Percentiles rank a stretch among this genome's conserved stretches.
Evolutionary conservation across 176 grass and related monocot genomes (phyloP).

Genomic region (Pontederia paniculata): DNA sequence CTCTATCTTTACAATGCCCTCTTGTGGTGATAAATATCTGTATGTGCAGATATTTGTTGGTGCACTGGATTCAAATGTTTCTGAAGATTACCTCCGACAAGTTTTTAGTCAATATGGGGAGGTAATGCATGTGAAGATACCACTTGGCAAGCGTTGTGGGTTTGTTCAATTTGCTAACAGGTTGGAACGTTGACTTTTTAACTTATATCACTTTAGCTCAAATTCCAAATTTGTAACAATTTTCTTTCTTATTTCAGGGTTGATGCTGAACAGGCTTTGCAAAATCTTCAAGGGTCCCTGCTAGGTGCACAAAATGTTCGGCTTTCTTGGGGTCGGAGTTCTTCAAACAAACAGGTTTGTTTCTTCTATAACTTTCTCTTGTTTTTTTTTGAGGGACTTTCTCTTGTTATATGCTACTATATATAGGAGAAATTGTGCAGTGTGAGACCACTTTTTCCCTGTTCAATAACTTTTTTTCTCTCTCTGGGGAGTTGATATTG

Average conservation of each 20-base stretch:
- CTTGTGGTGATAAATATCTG: constrained; percentile 74
- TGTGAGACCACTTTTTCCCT: too few species aligned
- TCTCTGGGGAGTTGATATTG: not conserved
- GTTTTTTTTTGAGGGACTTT: too few species aligned
- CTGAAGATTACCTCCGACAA: constrained; percentile 77
- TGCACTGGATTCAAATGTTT: constrained; percentile 71
- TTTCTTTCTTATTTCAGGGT: constrained; percentile 25
- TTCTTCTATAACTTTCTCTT: not conserved
- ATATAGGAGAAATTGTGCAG: too few species aligned
- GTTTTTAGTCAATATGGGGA: constrained; percentile 72
- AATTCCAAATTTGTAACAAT: too few species aligned
- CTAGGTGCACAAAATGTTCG: constrained; percentile 24
- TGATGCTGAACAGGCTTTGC: constrained; percentile 39
- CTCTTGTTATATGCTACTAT: too few species aligned
- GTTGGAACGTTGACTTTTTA: constrained; percentile 25
- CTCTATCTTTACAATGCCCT: constrained; percentile 13
- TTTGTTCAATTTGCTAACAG: constrained; percentile 90
- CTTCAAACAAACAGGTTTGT: constrained; percentile 39
- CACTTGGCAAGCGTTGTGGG: constrained; percentile 83
- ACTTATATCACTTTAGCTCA: not conserved
- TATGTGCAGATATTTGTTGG: too few species aligned
- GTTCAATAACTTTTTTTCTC: not conserved
- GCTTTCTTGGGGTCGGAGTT: constrained; percentile 23
- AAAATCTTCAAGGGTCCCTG: constrained; percentile 34
- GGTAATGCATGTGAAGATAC: constrained; percentile 90